Evolutionary conservation across 2,329 filamentous ascomycete species (phyloP), one percentile per base, ranked within the genome.

Genomic region (Aureobasidium sp.): DNA sequence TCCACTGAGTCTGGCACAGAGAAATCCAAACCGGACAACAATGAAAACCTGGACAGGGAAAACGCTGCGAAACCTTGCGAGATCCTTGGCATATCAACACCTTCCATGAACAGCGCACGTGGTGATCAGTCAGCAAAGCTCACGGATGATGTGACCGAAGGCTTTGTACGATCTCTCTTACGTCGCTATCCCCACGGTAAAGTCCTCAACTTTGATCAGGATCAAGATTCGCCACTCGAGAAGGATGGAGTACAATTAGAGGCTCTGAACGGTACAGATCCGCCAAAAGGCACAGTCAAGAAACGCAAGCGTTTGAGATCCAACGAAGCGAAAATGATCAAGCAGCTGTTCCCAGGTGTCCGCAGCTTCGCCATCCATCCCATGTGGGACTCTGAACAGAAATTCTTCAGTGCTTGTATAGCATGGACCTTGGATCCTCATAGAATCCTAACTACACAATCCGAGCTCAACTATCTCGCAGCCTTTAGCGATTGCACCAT

Each of bases 301-400:
- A 55, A 34, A 34, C 36, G 42, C 22, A 53, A 62, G 14, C 48
- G 49, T 5, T 15, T 56, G 12, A 45, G 49, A 15, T 48, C 60
- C 1, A 37, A 22, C 25, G 61, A 64, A 22, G 51, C 51, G 6
- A 51, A 45, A 9, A 4, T 39, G 34, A 61, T 63, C 20, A 49
- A 41, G 14, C 51, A 31, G n/a, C 17, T 53, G 63, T 79, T 81
- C 52, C 77, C 77, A 0, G 69, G 69, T 36, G 76, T 76, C 1
- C 70, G 72, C 1, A 77, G 79, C 60, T 70, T 81, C 6, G 71
- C 81, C 5, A 79, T 81, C 51, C 69, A 79, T 5, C 78, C 78
- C 0, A 64, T 81, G 1, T 81, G 77, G 77, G 79, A 81, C 63
- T 73, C 75, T 11, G 73, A 74, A 9, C 49, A 59, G 20, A 58